Base-by-base conservation (phyloP, 306 rosid genomes). In the Acacia crassicarpa region DNA sequence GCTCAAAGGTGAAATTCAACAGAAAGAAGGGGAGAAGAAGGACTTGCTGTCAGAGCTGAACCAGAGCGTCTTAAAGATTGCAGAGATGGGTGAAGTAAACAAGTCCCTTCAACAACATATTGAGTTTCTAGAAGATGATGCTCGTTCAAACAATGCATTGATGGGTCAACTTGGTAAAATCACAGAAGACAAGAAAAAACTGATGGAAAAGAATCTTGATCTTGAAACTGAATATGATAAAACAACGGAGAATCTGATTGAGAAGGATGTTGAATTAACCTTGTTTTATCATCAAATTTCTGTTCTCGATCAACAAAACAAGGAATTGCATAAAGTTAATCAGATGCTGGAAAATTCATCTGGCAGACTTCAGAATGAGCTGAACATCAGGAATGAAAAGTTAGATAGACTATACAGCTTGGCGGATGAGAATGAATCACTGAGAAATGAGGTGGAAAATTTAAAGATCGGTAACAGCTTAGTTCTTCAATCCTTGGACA, bases 181-280 rank as follows among this genome's bases (percentile, higher is more conserved):
- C 46, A 84, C 65, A 71, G 83, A 85, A 79, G 84, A 80, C 49
- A 88, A 81, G 66, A 62, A 69, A 77, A 84, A 81, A 78, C 88
- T 92, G 78, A 77, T 81, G 83, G 79, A 69, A 72, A 83, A 82
- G 83, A 80, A 83, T 81, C 87, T 82, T 62, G 81, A 83, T 69
- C 86, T 87, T 61, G 94, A 91, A 77, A 82, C 85, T 78, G 87
- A 91, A 83, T 83, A 81, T 83, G 88, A 83, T 78, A 75, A 81
- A 67, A 49, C 86, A 68, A 54, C 69, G 27, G 81, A 76, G 61
- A 84, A 85, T 86, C 59, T 86, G 72, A 74, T 85, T 58, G 86
- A 77, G 66, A 91, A 88, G 83, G 92, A 89, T 32, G 80, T 79
- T 46, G 82, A 79, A 40, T 81, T 85, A 76, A 87, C 77, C 75